Evolutionary conservation across 768 basidiomycete species (phyloP).

Genomic region (Serendipita indica): DNA sequence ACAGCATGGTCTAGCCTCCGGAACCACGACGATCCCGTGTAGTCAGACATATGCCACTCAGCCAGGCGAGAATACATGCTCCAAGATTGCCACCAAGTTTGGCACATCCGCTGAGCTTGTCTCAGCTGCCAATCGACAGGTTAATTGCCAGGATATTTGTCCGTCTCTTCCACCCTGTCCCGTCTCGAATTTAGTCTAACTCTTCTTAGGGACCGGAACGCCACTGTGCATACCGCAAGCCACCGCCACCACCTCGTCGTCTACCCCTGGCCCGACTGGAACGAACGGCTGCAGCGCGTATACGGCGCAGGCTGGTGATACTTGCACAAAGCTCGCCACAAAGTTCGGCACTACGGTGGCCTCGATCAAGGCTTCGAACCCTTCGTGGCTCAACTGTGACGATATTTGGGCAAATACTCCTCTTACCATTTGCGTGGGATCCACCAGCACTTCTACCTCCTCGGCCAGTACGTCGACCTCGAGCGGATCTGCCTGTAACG

Average conservation of each 20-base stretch:
- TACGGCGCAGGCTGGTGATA: too few relatives aligned
- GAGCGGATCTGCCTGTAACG: too few relatives aligned
- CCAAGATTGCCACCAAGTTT: background rate
- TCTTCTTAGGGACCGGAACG: too few relatives aligned
- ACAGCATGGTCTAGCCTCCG: background rate
- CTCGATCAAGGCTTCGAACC: background rate
- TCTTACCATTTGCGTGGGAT: background rate
- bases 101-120: background rate
- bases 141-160: background rate
- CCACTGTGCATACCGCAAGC: too few relatives aligned
- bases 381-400: background rate
- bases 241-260: too few relatives aligned
- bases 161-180: background rate
- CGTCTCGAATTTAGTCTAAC: too few relatives aligned
- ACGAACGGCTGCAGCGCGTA: too few relatives aligned
- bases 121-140: background rate
- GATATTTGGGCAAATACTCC: background rate
- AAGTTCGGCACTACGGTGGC: background rate
- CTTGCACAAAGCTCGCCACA: background rate
- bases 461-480: too few relatives aligned
- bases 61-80: background rate
- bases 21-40: background rate
- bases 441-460: too few relatives aligned
- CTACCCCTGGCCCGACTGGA: too few relatives aligned
- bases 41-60: background rate